Evolutionary conservation across 2,329 filamentous ascomycete genomes (phyloP), one percentile per base, ranked within the genome.

Genomic region (Ceratocystis ficicola): DNA sequence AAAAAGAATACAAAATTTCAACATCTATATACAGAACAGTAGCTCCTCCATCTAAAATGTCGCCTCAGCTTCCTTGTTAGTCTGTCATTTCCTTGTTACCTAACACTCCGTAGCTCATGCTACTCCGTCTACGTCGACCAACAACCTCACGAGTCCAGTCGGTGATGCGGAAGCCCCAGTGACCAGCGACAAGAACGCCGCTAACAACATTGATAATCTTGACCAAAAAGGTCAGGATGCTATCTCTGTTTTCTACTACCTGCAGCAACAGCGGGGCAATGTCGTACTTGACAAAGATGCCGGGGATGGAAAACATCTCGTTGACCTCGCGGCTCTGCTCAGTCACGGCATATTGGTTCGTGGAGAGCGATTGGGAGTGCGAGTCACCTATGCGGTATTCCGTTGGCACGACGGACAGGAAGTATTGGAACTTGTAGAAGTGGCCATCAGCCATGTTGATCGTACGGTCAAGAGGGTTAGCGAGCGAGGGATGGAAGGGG

Each of bases 401-500:
- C 4, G 94, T 99, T 1, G 94, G 94, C 1, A 99, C 94, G 46
- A 99, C 83, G 48, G 89, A 95, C 73, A 97, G 81, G 79, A 94
- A 97, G 82, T 99, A 99, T 77, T 99, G 94, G 79, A 91, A 97
- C 77, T 94, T 95, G 83, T 93, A 87, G 80, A 96, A 97, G 79
- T 95, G 82, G 68, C 76, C 74, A 17, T 80, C 73, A n/a, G 89
- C 93, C 2, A 80, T 77, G 72, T 92, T 89, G 76, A 92, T 84
- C 57, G 94, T 97, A 70, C 87, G 86, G 78, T 97, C 94, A 72
- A 99, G 89, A 0, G 94, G 94, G 77, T 99, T 99, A 72, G 88
- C 83, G 65, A 99, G 86, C 30, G 87, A 90, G 0, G 94, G 93
- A 78, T 96, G 97, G 78, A 92, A 96, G n/a, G 91, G 87, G 3